Evolutionary conservation across 495 filamentous ascomycete genomes (phyloP).

Genomic region (Aspergillus bridgeri): DNA sequence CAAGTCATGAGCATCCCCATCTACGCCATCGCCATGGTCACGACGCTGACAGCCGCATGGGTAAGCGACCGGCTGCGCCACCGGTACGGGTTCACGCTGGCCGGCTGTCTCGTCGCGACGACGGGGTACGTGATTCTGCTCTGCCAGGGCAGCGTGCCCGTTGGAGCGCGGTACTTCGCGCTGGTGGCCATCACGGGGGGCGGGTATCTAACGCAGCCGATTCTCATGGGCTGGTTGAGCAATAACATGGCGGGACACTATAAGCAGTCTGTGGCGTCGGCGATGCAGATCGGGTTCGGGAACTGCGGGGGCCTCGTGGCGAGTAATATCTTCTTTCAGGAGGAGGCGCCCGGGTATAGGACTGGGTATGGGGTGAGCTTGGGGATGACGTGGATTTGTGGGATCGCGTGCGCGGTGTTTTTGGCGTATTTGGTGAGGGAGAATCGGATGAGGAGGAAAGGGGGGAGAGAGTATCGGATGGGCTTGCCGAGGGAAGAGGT

Average conservation of each 20-base stretch:
- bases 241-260: constrained; percentile 56
- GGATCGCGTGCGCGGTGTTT: constrained; percentile 34
- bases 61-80: constrained; percentile 47
- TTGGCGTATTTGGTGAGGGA: constrained; percentile 47
- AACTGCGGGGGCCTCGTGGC: constrained; percentile 54
- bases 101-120: constrained; percentile 43
- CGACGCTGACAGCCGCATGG: constrained; percentile 43
- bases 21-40: constrained; percentile 49
- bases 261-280: constrained; percentile 52
- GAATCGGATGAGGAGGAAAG: constrained; percentile 51
- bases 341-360: constrained; percentile 46
- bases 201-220: constrained; percentile 44
- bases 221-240: constrained; percentile 50
- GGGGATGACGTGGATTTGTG: constrained; percentile 51
- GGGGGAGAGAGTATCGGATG: constrained; percentile 50
- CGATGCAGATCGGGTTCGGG: constrained; percentile 51
- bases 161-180: constrained; percentile 46
- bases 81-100: constrained; percentile 50
- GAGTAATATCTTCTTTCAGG: constrained; percentile 48
- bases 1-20: constrained; percentile 56
- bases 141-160: constrained; percentile 30
- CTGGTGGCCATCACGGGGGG: constrained; percentile 47
- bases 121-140: constrained; percentile 51
- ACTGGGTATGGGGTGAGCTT: constrained; percentile 48
- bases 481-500: constrained; percentile 39